Percentiles rank a stretch among this genome's conserved stretches.
phyloP scores from a whole-genome alignment of 2,329 filamentous ascomycete genomes.

The Colletotrichum gloeosporioides region DNA sequence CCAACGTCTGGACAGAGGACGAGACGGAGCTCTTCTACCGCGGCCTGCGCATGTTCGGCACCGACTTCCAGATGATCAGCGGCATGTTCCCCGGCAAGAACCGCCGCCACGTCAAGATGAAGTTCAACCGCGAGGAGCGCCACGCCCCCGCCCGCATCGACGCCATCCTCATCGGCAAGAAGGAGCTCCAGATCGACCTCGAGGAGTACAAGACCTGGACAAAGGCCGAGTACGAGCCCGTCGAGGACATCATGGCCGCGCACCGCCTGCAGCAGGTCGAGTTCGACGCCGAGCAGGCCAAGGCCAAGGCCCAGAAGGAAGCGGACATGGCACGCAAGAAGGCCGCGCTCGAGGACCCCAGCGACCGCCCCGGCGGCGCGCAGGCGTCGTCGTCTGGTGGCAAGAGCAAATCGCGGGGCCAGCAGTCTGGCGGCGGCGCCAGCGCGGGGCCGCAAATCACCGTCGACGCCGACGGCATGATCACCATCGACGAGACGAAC shows the following conservation, averaged over 20 bases:
- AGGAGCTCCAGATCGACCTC: constrained; percentile 62
- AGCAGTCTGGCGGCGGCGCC: not conserved
- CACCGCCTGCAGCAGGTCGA: constrained; percentile 51
- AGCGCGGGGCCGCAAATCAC: constrained; percentile 11
- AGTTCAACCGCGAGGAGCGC: constrained; percentile 82
- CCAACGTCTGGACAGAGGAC: constrained; percentile 72
- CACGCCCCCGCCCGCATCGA: constrained; percentile 68
- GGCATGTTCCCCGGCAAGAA: constrained; percentile 76
- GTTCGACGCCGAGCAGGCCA: constrained; percentile 49
- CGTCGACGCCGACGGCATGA: constrained; percentile 21
- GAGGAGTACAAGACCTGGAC: constrained; percentile 65
- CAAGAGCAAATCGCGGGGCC: not conserved
- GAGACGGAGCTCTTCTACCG: constrained; percentile 80
- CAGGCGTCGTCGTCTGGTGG: not conserved
- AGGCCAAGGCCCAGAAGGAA: constrained; percentile 49
- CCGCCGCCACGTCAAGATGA: constrained; percentile 78
- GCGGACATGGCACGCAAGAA: constrained; percentile 53
- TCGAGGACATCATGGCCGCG: constrained; percentile 62
- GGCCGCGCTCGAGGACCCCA: constrained; percentile 54
- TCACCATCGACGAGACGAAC: constrained; percentile 22
- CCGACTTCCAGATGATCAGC: constrained; percentile 81
- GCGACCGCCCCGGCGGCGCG: constrained; percentile 23
- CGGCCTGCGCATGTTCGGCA: constrained; percentile 77
- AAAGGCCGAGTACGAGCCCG: constrained; percentile 54
- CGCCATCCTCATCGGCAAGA: constrained; percentile 65